Evolutionary conservation across 164 flowering plant genomes (phyloP), one percentile per base, ranked within the genome.

Genomic region (Annona cherimola): DNA sequence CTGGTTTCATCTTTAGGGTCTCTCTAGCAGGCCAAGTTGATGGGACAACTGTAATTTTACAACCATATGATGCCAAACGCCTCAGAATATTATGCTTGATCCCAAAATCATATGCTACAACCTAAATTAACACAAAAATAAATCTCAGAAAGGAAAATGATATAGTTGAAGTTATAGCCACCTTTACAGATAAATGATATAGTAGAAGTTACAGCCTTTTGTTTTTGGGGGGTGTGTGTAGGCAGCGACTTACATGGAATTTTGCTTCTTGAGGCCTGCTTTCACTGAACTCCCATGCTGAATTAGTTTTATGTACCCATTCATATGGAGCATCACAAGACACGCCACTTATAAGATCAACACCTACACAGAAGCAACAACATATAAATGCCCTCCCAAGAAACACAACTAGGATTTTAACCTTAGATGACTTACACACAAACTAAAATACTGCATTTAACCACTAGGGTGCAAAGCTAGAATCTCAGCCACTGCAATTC

Each of bases 91-190:
- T 92, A 14, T 86, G 88, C 84, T 92, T 92, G 84, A 92, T 89
- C 60, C 98, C 98, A 85, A 90, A 90, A 84, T 92, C 98, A 81
- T 92, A 92, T 39, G 98, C 98, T 68, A 90, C 80, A 69, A 90
- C 96, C 97, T 92, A 77, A 71, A 77, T 59, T 14, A 42, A 42
- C 16, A 42, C 14, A 6, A 16, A 50, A 26, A 12, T 4, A 40
- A 54, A 40, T 62, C 8, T 12, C 43, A 16, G 0, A 5, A 41
- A 42, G 5, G 4, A 66, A 42, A 42, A 1, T 18, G 16, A 4
- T 42, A 68, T 9, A 26, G 16, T 2, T 46, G 16, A 11, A 66
- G 18, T 8, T 11, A 12, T 42, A 1, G 26, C 42, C 9, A 66
- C 11, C 11, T n/a, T 9, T 42, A 42, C 16, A 16, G 43, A 42